Conservation (phyloP, 176 grass and related monocot genomes). For the Carex myosuroides region DNA sequence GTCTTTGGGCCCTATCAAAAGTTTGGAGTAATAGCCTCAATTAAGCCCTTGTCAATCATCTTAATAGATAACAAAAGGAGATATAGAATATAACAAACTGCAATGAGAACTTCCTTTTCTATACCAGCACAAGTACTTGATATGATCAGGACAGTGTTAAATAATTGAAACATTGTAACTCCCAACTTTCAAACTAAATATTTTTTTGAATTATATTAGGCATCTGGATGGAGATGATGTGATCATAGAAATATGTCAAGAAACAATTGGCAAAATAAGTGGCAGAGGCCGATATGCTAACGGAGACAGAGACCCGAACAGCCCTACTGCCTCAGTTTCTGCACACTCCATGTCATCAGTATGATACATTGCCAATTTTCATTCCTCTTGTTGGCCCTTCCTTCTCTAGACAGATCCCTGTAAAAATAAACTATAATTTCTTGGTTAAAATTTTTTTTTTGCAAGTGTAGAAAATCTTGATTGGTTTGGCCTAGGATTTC, state of each 20-base stretch:
- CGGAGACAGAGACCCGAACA: constrained; percentile 68
- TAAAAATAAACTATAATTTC: constrained; percentile 32
- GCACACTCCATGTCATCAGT: constrained; percentile 81
- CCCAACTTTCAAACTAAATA: not conserved
- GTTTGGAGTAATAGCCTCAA: not conserved
- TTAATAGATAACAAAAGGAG: not conserved
- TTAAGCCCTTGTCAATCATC: not conserved
- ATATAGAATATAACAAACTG: not conserved
- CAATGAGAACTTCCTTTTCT: not conserved
- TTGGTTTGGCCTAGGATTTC: constrained; percentile 13
- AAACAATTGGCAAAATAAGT: constrained; percentile 58
- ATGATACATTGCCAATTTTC: constrained; percentile 55
- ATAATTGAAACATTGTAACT: not conserved
- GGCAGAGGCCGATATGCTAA: constrained; percentile 56
- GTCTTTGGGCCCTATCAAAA: not conserved
- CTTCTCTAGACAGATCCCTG: constrained; percentile 44
- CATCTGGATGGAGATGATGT: constrained; percentile 44
- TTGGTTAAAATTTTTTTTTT: not conserved
- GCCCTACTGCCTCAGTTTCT: constrained; percentile 82
- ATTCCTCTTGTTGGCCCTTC: constrained; percentile 28
- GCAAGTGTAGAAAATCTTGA: constrained; percentile 14
- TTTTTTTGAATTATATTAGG: not conserved
- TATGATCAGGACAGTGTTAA: not conserved
- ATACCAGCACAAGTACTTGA: not conserved
- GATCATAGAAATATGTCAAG: constrained; percentile 80